Evolutionary conservation across 768 basidiomycete genomes (phyloP).

Genomic region (Lepiota brunneoincarnata): DNA sequence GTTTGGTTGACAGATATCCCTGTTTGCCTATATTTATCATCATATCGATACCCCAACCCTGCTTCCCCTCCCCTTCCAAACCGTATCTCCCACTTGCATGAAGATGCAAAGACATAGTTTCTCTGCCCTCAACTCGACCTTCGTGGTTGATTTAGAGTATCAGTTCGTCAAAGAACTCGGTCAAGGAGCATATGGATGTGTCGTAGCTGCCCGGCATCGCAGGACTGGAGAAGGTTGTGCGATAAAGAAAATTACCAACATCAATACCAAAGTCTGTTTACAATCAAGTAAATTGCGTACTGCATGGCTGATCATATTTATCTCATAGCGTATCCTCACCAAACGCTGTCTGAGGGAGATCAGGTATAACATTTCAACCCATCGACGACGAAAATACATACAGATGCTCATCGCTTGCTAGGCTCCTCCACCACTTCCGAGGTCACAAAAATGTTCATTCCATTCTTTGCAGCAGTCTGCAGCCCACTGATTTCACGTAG

Average conservation of each 20-base stretch:
- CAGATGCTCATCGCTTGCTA: slow-evolving; percentile 28
- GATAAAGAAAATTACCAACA: slow-evolving; percentile 96
- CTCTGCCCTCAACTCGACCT: slow-evolving; percentile 80
- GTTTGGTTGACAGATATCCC: slow-evolving; percentile 9
- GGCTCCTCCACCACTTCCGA: slow-evolving; percentile 94
- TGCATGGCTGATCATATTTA: slow-evolving; percentile 7
- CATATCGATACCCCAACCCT: slow-evolving; percentile 13
- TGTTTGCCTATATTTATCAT: slow-evolving; percentile 8
- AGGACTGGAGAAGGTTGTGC: slow-evolving; percentile 86
- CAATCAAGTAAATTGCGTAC: not conserved
- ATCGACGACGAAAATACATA: slow-evolving; percentile 8
- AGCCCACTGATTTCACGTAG: slow-evolving; percentile 35
- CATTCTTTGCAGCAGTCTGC: slow-evolving; percentile 5
- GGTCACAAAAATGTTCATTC: slow-evolving; percentile 93
- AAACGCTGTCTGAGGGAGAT: slow-evolving; percentile 97
- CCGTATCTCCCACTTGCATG: not conserved
- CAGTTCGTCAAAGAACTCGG: slow-evolving; percentile 96
- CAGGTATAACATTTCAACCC: slow-evolving; percentile 47
- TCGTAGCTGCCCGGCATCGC: slow-evolving; percentile 82
- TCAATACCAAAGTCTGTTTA: slow-evolving; percentile 74
- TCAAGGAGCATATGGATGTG: slow-evolving; percentile 93
- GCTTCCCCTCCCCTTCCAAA: not conserved
- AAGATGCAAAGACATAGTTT: slow-evolving; percentile 75
- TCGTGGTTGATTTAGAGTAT: slow-evolving; percentile 86
- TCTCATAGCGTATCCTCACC: slow-evolving; percentile 80